Percentiles rank a stretch among this genome's conserved stretches.
phyloP scores from a whole-genome alignment of 352 stramenopile species.

The Phytophthora pisi region DNA sequence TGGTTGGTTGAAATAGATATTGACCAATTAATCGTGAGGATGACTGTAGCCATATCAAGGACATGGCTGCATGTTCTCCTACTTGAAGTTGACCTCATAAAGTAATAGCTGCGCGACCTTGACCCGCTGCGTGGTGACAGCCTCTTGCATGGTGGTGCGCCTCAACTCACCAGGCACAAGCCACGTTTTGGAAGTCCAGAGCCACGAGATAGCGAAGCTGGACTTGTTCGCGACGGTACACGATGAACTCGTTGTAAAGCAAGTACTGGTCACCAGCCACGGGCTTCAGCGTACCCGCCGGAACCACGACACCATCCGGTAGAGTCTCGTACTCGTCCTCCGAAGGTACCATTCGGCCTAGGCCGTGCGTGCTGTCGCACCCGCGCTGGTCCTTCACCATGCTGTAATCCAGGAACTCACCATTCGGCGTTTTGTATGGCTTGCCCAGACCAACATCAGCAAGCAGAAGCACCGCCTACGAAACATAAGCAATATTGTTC shows the following conservation, averaged over 20 bases:
- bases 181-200: conserved; percentile 31
- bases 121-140: background rate
- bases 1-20: conserved; percentile 20
- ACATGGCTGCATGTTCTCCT: conserved; percentile 20
- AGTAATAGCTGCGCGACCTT: conserved; percentile 4
- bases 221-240: conserved; percentile 53
- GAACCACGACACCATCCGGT: conserved; percentile 45
- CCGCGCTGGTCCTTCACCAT: conserved; percentile 23
- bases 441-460: conserved; percentile 47
- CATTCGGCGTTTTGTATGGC: conserved; percentile 20
- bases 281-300: conserved; percentile 31
- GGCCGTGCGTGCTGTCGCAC: conserved; percentile 40
- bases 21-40: conserved; percentile 27
- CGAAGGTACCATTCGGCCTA: conserved; percentile 38
- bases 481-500: background rate
- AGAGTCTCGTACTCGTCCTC: conserved; percentile 33
- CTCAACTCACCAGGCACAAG: conserved; percentile 20
- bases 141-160: background rate
- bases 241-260: conserved; percentile 59
- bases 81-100: conserved; percentile 5
- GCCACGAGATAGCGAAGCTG: conserved; percentile 44
- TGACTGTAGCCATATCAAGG: conserved; percentile 6
- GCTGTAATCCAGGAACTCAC: conserved; percentile 37
- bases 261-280: conserved; percentile 27
- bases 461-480: conserved; percentile 41